Evolutionary conservation across 2,329 filamentous ascomycete species (phyloP).

Genomic region (Botrytis sinoallii): DNA sequence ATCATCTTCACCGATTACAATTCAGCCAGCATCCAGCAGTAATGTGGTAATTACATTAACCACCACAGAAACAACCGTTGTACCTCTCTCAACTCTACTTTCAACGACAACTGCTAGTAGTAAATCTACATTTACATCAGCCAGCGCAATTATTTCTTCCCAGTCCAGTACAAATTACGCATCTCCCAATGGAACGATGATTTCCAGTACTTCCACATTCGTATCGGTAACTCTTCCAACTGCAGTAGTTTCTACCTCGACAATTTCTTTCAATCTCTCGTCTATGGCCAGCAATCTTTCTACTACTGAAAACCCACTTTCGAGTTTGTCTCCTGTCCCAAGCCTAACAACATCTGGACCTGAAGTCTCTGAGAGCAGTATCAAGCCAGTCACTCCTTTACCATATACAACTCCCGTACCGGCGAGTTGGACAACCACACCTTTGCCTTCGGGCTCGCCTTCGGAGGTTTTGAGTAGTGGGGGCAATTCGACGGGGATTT

Average conservation of each 20-base stretch:
- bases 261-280: not conserved
- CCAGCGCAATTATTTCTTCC: not conserved
- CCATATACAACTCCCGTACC: too few relatives aligned
- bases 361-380: conserved; percentile 1
- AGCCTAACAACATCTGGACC: not conserved
- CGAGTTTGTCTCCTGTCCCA: not conserved
- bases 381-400: conserved; percentile 21
- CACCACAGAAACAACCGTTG: not conserved
- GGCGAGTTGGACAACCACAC: too few relatives aligned
- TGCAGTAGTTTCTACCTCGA: not conserved
- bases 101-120: not conserved
- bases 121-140: not conserved
- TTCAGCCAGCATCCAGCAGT: not conserved
- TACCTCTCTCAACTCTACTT: not conserved
- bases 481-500: too few relatives aligned
- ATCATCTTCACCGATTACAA: not conserved
- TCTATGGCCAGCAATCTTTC: not conserved
- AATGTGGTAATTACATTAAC: not conserved
- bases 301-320: conserved; percentile 7
- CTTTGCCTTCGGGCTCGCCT: too few relatives aligned
- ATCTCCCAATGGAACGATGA: not conserved
- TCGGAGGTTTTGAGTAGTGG: too few relatives aligned
- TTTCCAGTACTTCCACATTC: not conserved
- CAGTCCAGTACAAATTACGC: not conserved
- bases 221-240: not conserved